A percentile compares a stretch with the other conserved stretches of the same genome.
Conservation (phyloP, 83 land plant genomes). For the Diphasiastrum complanatum region DNA sequence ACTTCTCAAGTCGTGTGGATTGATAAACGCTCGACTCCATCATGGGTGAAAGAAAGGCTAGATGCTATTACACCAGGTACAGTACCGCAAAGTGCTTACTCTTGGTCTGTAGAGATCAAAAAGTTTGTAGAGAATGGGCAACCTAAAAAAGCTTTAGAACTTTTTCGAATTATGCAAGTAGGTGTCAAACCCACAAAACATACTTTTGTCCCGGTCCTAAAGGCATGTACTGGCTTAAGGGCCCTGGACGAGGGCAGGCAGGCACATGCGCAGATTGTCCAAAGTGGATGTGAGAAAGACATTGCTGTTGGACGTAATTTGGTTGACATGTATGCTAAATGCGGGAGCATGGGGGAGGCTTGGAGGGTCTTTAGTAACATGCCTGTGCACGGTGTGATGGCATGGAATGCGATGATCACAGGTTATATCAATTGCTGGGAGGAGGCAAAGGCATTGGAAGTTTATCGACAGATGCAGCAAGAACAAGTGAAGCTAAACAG, state of each 20-base stretch:
- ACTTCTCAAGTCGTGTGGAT: not conserved
- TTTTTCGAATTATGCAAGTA: too few species aligned
- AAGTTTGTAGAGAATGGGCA: not conserved
- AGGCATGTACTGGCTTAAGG: not conserved
- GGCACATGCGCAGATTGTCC: conserved; percentile 3
- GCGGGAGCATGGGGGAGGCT: conserved; percentile 5
- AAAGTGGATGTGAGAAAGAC: conserved; percentile 4
- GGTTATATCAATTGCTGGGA: too few species aligned
- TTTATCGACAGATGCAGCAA: too few species aligned
- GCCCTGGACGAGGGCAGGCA: not conserved
- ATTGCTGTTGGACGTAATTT: not conserved
- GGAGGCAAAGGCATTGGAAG: too few species aligned
- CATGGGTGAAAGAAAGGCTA: conserved; percentile 12
- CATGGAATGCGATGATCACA: too few species aligned
- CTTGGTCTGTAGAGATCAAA: not conserved
- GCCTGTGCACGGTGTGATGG: too few species aligned
- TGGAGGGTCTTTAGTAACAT: not conserved
- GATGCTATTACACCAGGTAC: not conserved
- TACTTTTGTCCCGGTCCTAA: too few species aligned
- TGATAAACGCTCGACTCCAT: conserved; percentile 7
- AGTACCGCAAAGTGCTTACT: not conserved
- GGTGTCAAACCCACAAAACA: too few species aligned
- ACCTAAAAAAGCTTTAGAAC: not conserved
- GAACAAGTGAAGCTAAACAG: too few species aligned
- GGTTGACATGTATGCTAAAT: not conserved